Conservation (phyloP, 148 eudicot species). For the Cornus kousa region DNA sequence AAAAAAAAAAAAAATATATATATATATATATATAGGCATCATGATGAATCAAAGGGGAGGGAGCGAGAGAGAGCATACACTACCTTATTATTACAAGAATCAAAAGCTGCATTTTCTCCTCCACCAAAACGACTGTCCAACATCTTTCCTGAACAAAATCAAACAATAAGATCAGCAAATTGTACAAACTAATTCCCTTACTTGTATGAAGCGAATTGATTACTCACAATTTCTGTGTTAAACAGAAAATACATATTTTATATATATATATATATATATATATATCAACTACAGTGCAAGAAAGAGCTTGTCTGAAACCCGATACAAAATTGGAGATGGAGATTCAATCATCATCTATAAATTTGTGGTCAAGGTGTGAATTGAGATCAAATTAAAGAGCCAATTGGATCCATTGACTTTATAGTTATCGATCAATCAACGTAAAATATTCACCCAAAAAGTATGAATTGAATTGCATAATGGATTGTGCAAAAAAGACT, state of each 20-base stretch:
- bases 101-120: slow-evolving; percentile 19
- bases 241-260: too few species aligned
- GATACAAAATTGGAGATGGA: too few species aligned
- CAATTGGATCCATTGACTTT: not conserved
- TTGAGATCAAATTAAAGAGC: not conserved
- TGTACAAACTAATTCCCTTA: not conserved
- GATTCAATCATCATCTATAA: too few species aligned
- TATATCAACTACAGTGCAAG: too few species aligned
- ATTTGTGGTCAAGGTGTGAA: too few species aligned
- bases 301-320: too few species aligned
- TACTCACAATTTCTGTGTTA: not conserved
- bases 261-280: too few species aligned
- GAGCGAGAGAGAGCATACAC: too few species aligned
- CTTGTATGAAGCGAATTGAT: not conserved
- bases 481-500: not conserved
- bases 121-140: not conserved
- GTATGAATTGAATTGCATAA: not conserved
- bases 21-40: too few species aligned
- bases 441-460: not conserved
- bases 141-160: not conserved
- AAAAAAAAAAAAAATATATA: too few species aligned
- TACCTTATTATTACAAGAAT: slow-evolving; percentile 22
- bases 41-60: too few species aligned
- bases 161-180: not conserved
- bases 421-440: not conserved